phyloP scores from a whole-genome alignment of 1,284 basidiomycete genomes.

The Microbotryomycetes sp. region DNA sequence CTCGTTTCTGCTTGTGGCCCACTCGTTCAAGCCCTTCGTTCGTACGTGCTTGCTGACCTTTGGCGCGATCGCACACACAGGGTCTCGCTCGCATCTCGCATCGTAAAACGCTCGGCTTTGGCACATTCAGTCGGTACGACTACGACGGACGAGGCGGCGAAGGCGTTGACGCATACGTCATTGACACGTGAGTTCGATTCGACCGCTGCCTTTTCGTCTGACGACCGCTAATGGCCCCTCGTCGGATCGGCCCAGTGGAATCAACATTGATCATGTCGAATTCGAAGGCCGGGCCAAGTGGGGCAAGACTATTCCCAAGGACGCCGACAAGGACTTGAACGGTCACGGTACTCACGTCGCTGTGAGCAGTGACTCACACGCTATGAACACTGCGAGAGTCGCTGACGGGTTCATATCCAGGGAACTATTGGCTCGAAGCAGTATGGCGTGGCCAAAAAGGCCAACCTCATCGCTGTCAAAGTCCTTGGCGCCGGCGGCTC shows the following conservation, averaged over 20 bases:
- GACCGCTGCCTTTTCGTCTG: neutral
- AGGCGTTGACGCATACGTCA: constrained; percentile 76
- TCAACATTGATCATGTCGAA: constrained; percentile 78
- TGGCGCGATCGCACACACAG: constrained; percentile 43
- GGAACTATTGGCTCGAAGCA: constrained; percentile 55
- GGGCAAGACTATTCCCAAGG: constrained; percentile 77
- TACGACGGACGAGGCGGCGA: constrained; percentile 70
- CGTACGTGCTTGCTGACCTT: neutral
- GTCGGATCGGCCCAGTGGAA: constrained; percentile 56
- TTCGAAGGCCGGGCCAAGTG: constrained; percentile 78
- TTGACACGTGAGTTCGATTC: constrained; percentile 44
- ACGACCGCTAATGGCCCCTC: neutral
- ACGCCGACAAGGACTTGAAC: constrained; percentile 64
- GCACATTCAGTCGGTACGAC: constrained; percentile 80
- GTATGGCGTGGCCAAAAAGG: constrained; percentile 93
- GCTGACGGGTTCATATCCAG: neutral
- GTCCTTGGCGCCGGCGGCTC: constrained; percentile 88
- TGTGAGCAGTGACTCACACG: constrained; percentile 25
- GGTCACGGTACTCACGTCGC: constrained; percentile 72
- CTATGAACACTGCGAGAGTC: neutral
- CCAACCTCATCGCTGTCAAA: constrained; percentile 91
- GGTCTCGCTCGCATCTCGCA: constrained; percentile 95
- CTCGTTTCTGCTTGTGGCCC: neutral
- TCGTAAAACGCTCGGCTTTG: constrained; percentile 64
- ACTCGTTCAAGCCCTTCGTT: too few relatives aligned